Percentiles rank a stretch among this genome's conserved stretches.
Conservation (phyloP, 2,329 filamentous ascomycete genomes). For the Paracoccidioides brasiliensis region DNA sequence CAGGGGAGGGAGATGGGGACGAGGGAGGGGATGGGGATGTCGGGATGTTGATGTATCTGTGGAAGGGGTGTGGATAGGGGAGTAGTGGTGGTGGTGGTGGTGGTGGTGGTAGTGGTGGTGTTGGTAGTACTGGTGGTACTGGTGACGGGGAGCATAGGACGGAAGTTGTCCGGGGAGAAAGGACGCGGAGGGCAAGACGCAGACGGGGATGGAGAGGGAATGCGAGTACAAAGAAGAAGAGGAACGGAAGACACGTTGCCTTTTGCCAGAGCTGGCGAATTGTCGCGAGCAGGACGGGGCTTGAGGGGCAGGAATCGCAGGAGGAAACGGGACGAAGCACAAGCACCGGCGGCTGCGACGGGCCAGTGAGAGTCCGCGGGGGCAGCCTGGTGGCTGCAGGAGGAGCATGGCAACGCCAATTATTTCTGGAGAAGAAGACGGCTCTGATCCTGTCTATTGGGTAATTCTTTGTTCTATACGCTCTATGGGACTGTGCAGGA, state of each 20-base stretch:
- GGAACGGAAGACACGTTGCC: slow-evolving; percentile 14
- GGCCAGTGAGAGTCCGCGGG: neutral
- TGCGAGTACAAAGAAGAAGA: neutral
- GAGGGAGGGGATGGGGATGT: slow-evolving; percentile 1
- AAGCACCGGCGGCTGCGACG: too few relatives aligned
- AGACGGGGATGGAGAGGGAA: neutral
- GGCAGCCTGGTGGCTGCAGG: slow-evolving; percentile 3
- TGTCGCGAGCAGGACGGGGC: neutral
- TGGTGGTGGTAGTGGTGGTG: neutral
- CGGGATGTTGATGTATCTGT: neutral
- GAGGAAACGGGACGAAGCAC: too few relatives aligned
- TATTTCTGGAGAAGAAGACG: too few relatives aligned
- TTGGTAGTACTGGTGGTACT: slow-evolving; percentile 7
- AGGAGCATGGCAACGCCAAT: neutral
- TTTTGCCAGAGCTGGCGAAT: slow-evolving; percentile 3
- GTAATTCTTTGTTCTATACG: too few relatives aligned
- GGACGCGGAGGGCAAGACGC: neutral
- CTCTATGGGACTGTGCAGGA: too few relatives aligned
- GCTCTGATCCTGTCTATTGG: too few relatives aligned
- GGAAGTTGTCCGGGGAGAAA: neutral
- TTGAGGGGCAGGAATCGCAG: neutral
- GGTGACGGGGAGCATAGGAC: slow-evolving; percentile 2
- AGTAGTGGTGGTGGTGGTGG: too few relatives aligned
- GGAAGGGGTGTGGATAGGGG: slow-evolving; percentile 8
- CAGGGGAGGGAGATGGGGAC: slow-evolving; percentile 5